phyloP scores from a whole-genome alignment of 2,329 filamentous ascomycete species.

The Aspergillus puulaauensis region DNA sequence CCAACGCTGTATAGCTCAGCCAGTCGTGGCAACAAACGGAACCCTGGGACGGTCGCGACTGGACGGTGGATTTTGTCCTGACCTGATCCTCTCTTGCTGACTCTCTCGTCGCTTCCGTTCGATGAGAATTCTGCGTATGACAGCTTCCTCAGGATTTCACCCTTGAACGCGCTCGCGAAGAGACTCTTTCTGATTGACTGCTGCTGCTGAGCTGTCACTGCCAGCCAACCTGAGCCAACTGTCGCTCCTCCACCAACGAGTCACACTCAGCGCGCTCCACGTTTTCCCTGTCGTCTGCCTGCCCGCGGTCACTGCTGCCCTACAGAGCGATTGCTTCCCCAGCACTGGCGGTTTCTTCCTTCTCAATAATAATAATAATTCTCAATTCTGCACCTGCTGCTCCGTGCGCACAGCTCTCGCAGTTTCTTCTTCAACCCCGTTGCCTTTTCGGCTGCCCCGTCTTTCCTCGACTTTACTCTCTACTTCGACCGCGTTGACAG shows the following conservation, averaged over 20 bases:
- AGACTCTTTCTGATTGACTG: background rate
- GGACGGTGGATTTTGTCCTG: constrained; percentile 7
- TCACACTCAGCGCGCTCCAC: constrained; percentile 19
- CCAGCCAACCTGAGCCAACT: constrained; percentile 9
- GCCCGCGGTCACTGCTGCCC: constrained; percentile 4
- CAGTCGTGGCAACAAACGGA: constrained; percentile 17
- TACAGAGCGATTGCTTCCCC: constrained; percentile 1
- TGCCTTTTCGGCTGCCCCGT: constrained; percentile 19
- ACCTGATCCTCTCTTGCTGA: background rate
- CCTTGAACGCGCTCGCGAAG: background rate
- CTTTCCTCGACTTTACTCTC: constrained; percentile 3
- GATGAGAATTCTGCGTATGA: background rate
- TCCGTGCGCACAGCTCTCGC: constrained; percentile 10
- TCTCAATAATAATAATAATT: background rate
- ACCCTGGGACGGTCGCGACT: constrained; percentile 14
- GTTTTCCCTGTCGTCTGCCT: constrained; percentile 19
- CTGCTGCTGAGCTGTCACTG: background rate
- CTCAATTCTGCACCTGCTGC: constrained; percentile 12
- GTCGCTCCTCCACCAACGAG: constrained; percentile 20
- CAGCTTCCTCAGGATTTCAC: background rate
- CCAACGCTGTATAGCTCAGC: background rate
- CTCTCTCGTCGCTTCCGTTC: background rate
- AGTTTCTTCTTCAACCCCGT: constrained; percentile 3
- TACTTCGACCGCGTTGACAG: constrained; percentile 2
- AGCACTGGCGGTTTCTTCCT: constrained; percentile 4